Percentiles rank a stretch among this genome's conserved stretches.
phyloP scores from a whole-genome alignment of 2,329 filamentous ascomycete genomes.

The Colletotrichum sp. region DNA sequence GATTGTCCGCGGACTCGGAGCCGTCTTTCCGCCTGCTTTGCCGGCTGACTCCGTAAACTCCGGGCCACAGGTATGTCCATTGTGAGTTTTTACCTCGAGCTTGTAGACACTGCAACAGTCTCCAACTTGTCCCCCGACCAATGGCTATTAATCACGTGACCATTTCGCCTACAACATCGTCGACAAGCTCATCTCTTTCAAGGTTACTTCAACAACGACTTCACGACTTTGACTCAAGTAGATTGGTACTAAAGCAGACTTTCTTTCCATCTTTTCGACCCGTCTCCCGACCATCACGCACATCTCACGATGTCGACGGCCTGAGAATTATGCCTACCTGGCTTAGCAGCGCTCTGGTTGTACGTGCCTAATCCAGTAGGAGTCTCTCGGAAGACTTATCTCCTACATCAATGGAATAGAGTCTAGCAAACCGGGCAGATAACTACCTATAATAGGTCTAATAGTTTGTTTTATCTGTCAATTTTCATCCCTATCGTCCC shows the following conservation, averaged over 20 bases:
- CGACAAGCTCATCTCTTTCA: not conserved
- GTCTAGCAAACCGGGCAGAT: not conserved
- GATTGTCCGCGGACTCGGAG: not conserved
- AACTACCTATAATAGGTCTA: rapidly evolving
- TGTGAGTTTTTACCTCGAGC: rapidly evolving
- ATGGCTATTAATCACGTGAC: no score
- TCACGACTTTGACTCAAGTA: not conserved
- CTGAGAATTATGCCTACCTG: not conserved
- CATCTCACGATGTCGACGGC: not conserved
- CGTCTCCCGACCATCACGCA: not conserved
- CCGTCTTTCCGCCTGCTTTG: not conserved
- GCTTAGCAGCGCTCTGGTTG: not conserved
- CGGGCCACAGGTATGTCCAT: rapidly evolving
- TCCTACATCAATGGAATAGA: not conserved
- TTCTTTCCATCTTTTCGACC: not conserved
- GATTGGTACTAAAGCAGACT: not conserved
- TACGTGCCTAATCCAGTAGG: not conserved
- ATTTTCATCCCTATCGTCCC: not conserved
- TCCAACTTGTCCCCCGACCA: no score
- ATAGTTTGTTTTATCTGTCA: not conserved
- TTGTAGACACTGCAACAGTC: not conserved
- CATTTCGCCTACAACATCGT: not conserved
- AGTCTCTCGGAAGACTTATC: no score
- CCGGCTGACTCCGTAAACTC: not conserved
- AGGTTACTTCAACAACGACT: rapidly evolving